Percentiles rank a stretch among this genome's conserved stretches.
Evolutionary conservation across 345 rosid species (phyloP).

Genomic region (Psidium friedrichsthalianum): DNA sequence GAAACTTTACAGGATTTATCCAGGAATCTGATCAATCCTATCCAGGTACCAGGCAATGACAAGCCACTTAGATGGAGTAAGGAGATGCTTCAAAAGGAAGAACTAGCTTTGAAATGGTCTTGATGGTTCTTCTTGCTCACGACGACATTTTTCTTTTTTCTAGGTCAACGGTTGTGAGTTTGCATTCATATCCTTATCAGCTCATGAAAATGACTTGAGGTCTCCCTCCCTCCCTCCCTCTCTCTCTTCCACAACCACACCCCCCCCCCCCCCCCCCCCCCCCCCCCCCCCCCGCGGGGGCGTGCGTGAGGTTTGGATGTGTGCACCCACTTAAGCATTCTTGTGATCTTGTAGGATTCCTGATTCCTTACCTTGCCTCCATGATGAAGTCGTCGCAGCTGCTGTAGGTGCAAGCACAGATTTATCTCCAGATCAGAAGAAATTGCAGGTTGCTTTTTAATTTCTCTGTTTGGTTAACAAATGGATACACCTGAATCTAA

Average conservation of each 20-base stretch:
- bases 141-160: slow-evolving; percentile 1
- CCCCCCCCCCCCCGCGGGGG: too few relatives aligned
- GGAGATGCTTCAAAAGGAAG: not conserved
- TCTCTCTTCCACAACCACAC: too few relatives aligned
- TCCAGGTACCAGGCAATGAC: not conserved
- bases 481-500: not conserved
- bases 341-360: slow-evolving; percentile 39
- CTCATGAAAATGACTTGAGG: slow-evolving; percentile 56
- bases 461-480: not conserved
- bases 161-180: slow-evolving; percentile 68
- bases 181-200: slow-evolving; percentile 46
- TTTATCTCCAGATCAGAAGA: slow-evolving; percentile 32
- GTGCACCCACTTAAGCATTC: not conserved
- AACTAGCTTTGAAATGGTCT: not conserved
- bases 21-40: not conserved
- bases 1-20: not conserved
- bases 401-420: slow-evolving; percentile 40
- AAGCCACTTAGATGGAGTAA: not conserved
- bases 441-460: slow-evolving; percentile 26
- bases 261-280: too few relatives aligned
- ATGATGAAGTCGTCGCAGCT: slow-evolving; percentile 56
- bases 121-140: not conserved
- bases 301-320: not conserved
- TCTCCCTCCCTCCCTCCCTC: slow-evolving; percentile 17
- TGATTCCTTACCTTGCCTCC: slow-evolving; percentile 61